Percentiles rank a stretch among this genome's conserved stretches.
These are phyloP conservation scores for Cystobasidium tubakii DNA, from an alignment of 768 basidiomycete species.

Conservation along the genomic window DNA sequence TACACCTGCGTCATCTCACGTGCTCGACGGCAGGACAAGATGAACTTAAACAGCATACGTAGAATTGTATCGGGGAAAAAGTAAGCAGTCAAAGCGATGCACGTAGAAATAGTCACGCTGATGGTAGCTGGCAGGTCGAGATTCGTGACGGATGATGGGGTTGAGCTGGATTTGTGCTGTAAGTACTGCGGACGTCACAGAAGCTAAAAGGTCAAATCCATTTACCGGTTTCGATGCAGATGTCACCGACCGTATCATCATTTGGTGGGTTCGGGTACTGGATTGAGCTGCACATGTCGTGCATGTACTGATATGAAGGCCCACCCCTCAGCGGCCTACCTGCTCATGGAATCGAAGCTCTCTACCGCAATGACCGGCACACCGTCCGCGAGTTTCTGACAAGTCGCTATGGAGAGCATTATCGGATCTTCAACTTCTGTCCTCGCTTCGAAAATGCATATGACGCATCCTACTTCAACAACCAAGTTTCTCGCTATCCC, in stretches of 20 bases:
- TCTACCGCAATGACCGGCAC: conserved; percentile 34
- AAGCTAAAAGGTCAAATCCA: no score
- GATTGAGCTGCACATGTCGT: no score
- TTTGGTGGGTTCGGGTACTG: background rate
- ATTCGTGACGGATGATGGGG: conserved; percentile 32
- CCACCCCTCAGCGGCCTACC: conserved; percentile 10
- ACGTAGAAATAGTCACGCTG: background rate
- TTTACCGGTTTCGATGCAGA: no score
- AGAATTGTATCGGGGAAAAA: conserved; percentile 33
- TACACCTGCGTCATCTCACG: no score
- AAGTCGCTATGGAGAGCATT: conserved; percentile 21
- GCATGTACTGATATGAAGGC: background rate
- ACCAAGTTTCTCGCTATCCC: conserved; percentile 37
- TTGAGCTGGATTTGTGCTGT: conserved; percentile 32
- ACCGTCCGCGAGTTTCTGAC: conserved; percentile 22
- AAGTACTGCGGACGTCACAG: background rate
- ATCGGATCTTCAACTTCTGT: conserved; percentile 38
- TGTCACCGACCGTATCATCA: conserved; percentile 33
- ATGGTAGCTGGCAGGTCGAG: background rate
- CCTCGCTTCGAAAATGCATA: conserved; percentile 38
- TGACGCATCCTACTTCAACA: conserved; percentile 34
- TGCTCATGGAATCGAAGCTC: conserved; percentile 19
- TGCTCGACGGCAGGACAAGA: background rate
- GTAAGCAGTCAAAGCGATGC: background rate
- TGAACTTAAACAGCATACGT: conserved; percentile 23